phyloP scores from a whole-genome alignment of 257 asterid species.

The Sherardia arvensis region DNA sequence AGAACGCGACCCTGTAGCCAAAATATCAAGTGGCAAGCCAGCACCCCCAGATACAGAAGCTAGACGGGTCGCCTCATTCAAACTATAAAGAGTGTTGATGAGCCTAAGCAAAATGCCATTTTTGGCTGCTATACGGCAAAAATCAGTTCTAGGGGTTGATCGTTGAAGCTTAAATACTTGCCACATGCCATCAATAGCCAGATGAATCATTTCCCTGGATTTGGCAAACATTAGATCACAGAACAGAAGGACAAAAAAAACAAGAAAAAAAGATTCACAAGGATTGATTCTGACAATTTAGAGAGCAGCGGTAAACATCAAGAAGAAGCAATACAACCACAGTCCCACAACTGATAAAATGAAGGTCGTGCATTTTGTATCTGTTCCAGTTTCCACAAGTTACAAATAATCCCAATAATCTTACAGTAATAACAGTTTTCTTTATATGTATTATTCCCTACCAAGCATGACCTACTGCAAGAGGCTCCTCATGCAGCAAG shows the following conservation, averaged over 20 bases:
- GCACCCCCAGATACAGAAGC: conserved; percentile 67
- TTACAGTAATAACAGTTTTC: too few species aligned
- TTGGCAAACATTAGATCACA: conserved; percentile 8
- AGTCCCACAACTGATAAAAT: background rate
- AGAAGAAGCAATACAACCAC: background rate
- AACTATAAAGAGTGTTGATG: conserved; percentile 80
- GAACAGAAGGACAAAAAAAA: background rate
- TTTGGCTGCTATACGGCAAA: conserved; percentile 90
- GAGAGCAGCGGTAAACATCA: background rate
- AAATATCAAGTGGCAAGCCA: conserved; percentile 63
- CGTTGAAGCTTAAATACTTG: conserved; percentile 98
- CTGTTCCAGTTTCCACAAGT: background rate
- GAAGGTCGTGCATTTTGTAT: background rate
- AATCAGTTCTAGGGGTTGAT: conserved; percentile 85
- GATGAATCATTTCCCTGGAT: conserved; percentile 97
- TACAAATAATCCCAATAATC: background rate
- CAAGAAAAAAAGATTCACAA: conserved; percentile 13
- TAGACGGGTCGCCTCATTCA: conserved; percentile 90
- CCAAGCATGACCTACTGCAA: background rate
- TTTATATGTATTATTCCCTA: too few species aligned
- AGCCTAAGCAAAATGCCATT: conserved; percentile 89
- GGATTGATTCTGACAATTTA: background rate
- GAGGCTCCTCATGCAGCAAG: background rate
- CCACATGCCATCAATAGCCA: conserved; percentile 99
- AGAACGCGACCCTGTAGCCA: conserved; percentile 58